Conservation (phyloP, 2,329 filamentous ascomycete species). For the Claviceps sp. region DNA sequence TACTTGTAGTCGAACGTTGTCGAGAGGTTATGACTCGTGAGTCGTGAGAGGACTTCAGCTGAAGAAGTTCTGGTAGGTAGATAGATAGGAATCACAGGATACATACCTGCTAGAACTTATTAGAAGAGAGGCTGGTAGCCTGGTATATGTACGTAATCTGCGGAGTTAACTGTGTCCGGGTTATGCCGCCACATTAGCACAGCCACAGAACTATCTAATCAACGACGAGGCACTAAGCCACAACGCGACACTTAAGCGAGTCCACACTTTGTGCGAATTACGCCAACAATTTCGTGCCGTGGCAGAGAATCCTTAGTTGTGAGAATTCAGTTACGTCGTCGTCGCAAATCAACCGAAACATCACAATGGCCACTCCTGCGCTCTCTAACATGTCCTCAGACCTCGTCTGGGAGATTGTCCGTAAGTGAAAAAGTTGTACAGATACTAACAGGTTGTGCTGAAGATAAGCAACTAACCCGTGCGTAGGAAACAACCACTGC, state of each 20-base stretch:
- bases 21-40: neutral
- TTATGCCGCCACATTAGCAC: neutral
- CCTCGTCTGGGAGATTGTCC: constrained; percentile 88
- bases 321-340: constrained; percentile 10
- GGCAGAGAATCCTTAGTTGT: constrained; percentile 6
- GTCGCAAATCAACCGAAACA: constrained; percentile 19
- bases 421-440: constrained; percentile 49
- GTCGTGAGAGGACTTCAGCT: neutral
- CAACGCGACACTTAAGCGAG: constrained; percentile 21
- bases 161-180: neutral
- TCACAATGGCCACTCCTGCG: constrained; percentile 42
- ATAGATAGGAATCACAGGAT: too few species aligned
- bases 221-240: constrained; percentile 15
- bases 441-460: neutral
- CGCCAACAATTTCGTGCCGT: constrained; percentile 14
- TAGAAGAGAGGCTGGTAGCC: too few species aligned
- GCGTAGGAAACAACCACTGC: constrained; percentile 68
- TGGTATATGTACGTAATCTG: too few species aligned
- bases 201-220: constrained; percentile 5
- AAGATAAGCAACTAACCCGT: neutral
- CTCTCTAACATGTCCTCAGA: constrained; percentile 73
- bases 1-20: neutral
- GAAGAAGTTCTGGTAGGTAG: too few species aligned
- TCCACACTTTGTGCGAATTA: constrained; percentile 25
- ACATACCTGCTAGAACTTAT: too few species aligned